Base-by-base conservation (phyloP, 164 flowering plant genomes). In the Malania oleifera region DNA sequence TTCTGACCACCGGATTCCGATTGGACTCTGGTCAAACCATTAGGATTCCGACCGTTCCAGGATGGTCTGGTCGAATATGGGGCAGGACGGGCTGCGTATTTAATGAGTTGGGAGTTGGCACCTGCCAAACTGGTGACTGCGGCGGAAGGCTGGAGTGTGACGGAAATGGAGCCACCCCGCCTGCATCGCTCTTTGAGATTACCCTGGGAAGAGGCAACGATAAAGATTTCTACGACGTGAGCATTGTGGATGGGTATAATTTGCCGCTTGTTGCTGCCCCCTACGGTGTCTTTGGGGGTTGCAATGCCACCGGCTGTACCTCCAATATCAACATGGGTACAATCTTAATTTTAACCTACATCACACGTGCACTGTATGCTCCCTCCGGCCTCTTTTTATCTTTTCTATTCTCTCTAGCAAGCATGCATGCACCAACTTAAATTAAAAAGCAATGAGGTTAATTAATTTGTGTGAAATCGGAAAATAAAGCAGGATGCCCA, bases 11-110 rank as follows among this genome's bases (percentile, higher is more conserved):
- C 0, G 95, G 97, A 38, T 87, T 90, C 56, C 71, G 37, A 25
- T 35, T 90, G 40, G 78, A 78, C 26, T 52, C 87, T 0, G 89
- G 89, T 6, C 58, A 64, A 40, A 79, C 70, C 35, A 60, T 68
- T 20, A 50, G 51, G 1, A 63, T 85, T 28, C 61, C 76, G 1
- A 22, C 73, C 0, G 41, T 52, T 50, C 79, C 83, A 3, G 90
- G 87, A 7, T 90, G 95, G 95, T 84, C 95, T 0, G 97, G 97
- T 5, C 64, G 95, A 19, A 76, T 90, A 3, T 90, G 92, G 95
- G 95, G 77, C 0, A 71, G 97, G 64, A 87, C 93, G 0, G 89
- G 87, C 1, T 87, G 97, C 79, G 61, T 26, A 0, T 90, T 87
- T 28, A 86, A 82, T 46, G 69, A 40, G 29, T 35, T 70, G 0